phyloP scores from a whole-genome alignment of 2,329 filamentous ascomycete genomes.

The Westerdykella sp. region DNA sequence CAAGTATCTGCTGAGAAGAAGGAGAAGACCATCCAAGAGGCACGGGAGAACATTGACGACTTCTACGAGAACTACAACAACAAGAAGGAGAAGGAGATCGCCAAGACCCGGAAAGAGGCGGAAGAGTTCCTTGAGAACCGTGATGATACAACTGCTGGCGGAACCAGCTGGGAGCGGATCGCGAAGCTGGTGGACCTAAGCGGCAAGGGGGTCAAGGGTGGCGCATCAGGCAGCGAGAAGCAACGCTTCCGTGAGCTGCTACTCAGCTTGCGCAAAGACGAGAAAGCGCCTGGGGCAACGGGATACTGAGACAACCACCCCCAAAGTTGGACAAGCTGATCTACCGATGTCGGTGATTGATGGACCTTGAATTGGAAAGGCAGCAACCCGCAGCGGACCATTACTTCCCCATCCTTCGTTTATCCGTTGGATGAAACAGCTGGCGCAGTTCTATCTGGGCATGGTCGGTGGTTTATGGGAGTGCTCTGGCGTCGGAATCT shows the following conservation, averaged over 20 bases:
- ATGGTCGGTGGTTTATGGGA: too few species aligned
- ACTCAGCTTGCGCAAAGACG: conserved; percentile 82
- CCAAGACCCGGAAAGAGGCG: conserved; percentile 83
- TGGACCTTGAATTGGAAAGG: too few species aligned
- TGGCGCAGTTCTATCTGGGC: too few species aligned
- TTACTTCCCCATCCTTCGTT: too few species aligned
- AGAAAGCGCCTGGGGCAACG: conserved; percentile 65
- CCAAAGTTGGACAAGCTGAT: too few species aligned
- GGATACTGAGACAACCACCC: conserved; percentile 30
- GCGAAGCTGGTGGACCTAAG: conserved; percentile 96
- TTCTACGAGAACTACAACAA: conserved; percentile 99
- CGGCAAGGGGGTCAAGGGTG: conserved; percentile 82
- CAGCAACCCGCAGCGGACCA: too few species aligned
- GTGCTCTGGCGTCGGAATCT: too few species aligned
- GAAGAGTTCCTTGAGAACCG: conserved; percentile 84
- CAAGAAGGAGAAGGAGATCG: conserved; percentile 90
- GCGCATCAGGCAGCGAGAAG: conserved; percentile 86
- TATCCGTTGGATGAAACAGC: too few species aligned
- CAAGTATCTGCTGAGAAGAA: conserved; percentile 79
- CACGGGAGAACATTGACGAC: conserved; percentile 91
- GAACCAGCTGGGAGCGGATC: conserved; percentile 98
- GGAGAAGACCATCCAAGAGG: conserved; percentile 77
- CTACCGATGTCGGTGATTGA: too few species aligned
- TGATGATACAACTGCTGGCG: conserved; percentile 88
- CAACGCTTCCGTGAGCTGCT: conserved; percentile 91